phyloP scores from a whole-genome alignment of 1,284 basidiomycete species.

The Leucocoprinus gongylophorus region DNA sequence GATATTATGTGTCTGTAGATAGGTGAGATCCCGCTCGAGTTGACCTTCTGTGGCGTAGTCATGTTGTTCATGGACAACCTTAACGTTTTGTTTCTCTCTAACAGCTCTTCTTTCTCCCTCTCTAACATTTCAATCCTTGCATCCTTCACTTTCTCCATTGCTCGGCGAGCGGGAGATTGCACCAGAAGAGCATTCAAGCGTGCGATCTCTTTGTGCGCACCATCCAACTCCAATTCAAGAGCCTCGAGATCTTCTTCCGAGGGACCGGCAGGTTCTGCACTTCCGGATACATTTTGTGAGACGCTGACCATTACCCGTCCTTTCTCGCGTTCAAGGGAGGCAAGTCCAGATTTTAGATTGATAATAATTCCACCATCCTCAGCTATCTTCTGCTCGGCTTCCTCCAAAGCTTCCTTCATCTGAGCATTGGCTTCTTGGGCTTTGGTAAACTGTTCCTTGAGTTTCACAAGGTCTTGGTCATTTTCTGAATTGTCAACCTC shows the following conservation, averaged over 20 bases:
- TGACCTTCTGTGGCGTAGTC: constrained; percentile 50
- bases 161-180: constrained; percentile 69
- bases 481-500: constrained; percentile 41
- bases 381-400: constrained; percentile 57
- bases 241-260: constrained; percentile 50
- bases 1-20: constrained; percentile 64
- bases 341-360: constrained; percentile 45
- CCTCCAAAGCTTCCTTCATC: constrained; percentile 67
- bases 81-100: constrained; percentile 58
- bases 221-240: constrained; percentile 73
- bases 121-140: constrained; percentile 67
- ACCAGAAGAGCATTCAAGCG: constrained; percentile 60
- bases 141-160: constrained; percentile 68
- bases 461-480: constrained; percentile 40
- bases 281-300: constrained; percentile 29
- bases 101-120: constrained; percentile 65
- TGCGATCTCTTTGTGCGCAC: constrained; percentile 76
- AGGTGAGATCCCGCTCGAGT: constrained; percentile 56
- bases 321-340: constrained; percentile 52
- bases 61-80: constrained; percentile 43
- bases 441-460: constrained; percentile 47
- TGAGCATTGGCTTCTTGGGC: constrained; percentile 50
- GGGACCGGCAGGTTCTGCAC: constrained; percentile 26
- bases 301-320: constrained; percentile 33
- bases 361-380: constrained; percentile 51